Conservation (phyloP, 1,284 basidiomycete genomes). For the Microbotryum violaceum region DNA sequence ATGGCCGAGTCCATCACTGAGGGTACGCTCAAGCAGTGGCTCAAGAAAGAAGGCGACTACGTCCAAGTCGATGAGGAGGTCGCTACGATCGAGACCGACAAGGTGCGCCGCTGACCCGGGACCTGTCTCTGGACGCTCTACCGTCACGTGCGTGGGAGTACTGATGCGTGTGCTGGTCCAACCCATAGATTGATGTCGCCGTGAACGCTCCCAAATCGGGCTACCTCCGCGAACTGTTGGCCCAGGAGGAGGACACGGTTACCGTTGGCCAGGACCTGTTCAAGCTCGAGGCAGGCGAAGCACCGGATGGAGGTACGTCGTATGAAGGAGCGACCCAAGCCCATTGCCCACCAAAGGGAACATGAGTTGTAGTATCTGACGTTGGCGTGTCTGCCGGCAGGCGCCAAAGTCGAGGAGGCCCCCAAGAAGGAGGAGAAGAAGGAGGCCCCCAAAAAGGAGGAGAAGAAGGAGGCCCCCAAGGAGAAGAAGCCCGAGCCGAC, state of each 20-base stretch:
- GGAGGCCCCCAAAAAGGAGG: slow-evolving; percentile 33
- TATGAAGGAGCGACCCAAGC: background rate
- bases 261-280: slow-evolving; percentile 91
- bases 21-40: slow-evolving; percentile 92
- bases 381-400: slow-evolving; percentile 9
- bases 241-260: slow-evolving; percentile 88
- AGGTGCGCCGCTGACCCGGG: slow-evolving; percentile 51
- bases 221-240: slow-evolving; percentile 78
- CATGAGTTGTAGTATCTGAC: background rate
- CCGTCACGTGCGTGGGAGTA: background rate
- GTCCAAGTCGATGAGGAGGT: slow-evolving; percentile 92
- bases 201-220: slow-evolving; percentile 90
- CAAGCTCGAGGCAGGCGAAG: slow-evolving; percentile 70
- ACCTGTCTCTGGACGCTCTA: background rate
- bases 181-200: slow-evolving; percentile 79
- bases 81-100: slow-evolving; percentile 97
- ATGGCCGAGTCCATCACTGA: slow-evolving; percentile 99
- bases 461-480: slow-evolving; percentile 33
- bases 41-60: slow-evolving; percentile 84
- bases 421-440: slow-evolving; percentile 35
- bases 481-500: slow-evolving; percentile 36
- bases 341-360: background rate
- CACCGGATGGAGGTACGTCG: slow-evolving; percentile 47
- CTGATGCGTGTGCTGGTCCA: background rate
- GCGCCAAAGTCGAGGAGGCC: slow-evolving; percentile 40